Evolutionary conservation across 1,139 yeast genomes (phyloP), one percentile per base, ranked within the genome.

Genomic region (Lodderomyces oxycetoniae): DNA sequence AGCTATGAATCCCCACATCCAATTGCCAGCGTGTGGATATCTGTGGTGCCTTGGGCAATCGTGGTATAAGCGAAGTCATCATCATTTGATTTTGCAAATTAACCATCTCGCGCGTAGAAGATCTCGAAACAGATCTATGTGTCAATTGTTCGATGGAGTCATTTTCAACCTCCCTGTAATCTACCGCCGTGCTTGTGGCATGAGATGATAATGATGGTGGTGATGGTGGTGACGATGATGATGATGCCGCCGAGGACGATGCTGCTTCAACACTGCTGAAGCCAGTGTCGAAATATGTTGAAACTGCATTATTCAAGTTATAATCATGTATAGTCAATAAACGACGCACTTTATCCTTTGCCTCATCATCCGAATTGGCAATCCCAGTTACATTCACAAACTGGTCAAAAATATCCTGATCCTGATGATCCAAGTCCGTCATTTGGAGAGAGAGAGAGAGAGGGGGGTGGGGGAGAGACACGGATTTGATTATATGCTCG

Each of bases 281-380:
- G 25, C 77, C 75, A 11, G 64, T 57, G 42, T 76, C 82, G 43
- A 75, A 74, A 47, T 60, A 76, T 34, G 67, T 57, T 8, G 71
- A 64, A 17, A 74, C 57, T 10, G 80, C 72, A 36, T 60, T 60
- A 43, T 75, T 76, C 38, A 76, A 53, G 45, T 74, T 61, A 67
- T 68, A 69, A 38, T 67, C 63, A 43, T 72, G 61, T 24, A 63
- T 56, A 1, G 61, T 50, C 31, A 76, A 53, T 17, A 76, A 51
- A 21, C 58, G 50, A 2, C 57, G 39, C 1, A 68, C 61, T 25
- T 63, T 61, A 3, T 57, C 61, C 17, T 55, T 53, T 22, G 61
- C 62, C 2, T 55, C 61, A 8, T 25, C 37, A 15, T 21, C 13
- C 15, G 29, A 17, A 25, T 26, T 30, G 8, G 8, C 23, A 8